phyloP scores from a whole-genome alignment of 2,329 filamentous ascomycete genomes.

The Xylogone sp. region DNA sequence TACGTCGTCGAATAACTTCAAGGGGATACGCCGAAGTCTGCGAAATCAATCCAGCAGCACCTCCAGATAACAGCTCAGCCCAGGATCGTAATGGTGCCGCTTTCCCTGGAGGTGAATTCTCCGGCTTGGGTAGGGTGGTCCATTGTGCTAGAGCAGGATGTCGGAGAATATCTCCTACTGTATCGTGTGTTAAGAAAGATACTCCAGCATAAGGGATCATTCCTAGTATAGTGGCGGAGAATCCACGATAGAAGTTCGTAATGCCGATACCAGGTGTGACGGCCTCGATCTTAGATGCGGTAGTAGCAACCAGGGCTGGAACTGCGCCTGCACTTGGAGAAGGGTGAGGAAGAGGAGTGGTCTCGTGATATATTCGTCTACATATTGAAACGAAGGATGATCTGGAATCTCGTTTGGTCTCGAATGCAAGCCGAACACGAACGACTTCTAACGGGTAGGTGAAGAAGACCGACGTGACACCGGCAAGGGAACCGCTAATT shows the following conservation, averaged over 20 bases:
- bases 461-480: constrained; percentile 89
- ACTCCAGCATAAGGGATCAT: constrained; percentile 97
- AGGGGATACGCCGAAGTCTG: constrained; percentile 93
- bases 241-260: constrained; percentile 92
- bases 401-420: constrained; percentile 73
- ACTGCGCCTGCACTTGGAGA: constrained; percentile 31
- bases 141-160: constrained; percentile 62
- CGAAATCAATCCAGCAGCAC: constrained; percentile 80
- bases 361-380: constrained; percentile 81
- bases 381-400: constrained; percentile 75
- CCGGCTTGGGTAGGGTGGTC: constrained; percentile 68
- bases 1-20: constrained; percentile 85
- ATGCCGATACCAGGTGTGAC: constrained; percentile 64
- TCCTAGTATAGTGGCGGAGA: constrained; percentile 82
- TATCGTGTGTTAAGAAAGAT: constrained; percentile 94
- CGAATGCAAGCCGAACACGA: constrained; percentile 87
- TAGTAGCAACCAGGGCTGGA: constrained; percentile 34
- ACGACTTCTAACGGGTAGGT: constrained; percentile 95
- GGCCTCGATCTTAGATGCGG: constrained; percentile 42
- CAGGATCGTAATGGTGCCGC: constrained; percentile 73
- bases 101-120: constrained; percentile 52
- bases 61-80: constrained; percentile 82
- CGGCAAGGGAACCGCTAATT: constrained; percentile 69
- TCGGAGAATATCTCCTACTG: constrained; percentile 78
- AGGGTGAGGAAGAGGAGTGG: constrained; percentile 36